Base-by-base conservation (phyloP, 2,329 filamentous ascomycete genomes). In the Akanthomyces uredinophilus region DNA sequence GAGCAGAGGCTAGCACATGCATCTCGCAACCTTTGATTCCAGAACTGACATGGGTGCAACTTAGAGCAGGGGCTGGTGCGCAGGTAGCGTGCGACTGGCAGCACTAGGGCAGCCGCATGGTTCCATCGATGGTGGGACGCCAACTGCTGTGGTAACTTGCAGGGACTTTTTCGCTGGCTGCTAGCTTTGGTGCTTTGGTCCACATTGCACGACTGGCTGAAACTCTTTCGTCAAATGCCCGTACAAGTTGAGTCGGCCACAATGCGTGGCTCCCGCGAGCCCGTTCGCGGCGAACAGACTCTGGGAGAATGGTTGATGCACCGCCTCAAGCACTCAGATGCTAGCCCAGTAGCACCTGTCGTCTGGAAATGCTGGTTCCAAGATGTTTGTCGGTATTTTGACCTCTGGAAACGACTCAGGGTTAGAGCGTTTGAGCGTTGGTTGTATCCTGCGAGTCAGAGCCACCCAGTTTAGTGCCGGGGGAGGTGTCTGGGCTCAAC, bases 71-170 rank as follows among this genome's bases (percentile, higher is more conserved):
- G 52, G 29, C 20, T 47, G 56, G 57, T 52, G 57, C 46, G 37
- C 37, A 16, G 57, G 57, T 49, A 13, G 47, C 14, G 57, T 35
- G 24, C 47, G 6, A 44, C 20, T 55, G 27, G 18, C 39, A 39
- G 29, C 49, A 49, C 27, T 47, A 44, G 29, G 46, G 49, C n/a
- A 54, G 50, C 58, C 41, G 32, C 59, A 61, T 49, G 59, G 51
- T 61, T 61, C 43, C 59, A 56, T 61, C 58, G 13, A 20, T 16
- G 7, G 59, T 54, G 51, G 59, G 41, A 43, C 54, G 22, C 39
- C 39, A 44, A 37, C 27, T 37, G 39, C 39, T 39, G 37, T 47
- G 44, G 46, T 13, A 41, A 32, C 32, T 58, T 20, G 55, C 2
- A 14, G 32, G 20, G 20, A 22, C 41, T 39, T 58, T 47, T 39